A percentile compares a stretch with the other conserved stretches of the same genome.
phyloP scores from a whole-genome alignment of 1,139 yeast genomes.

The Kazachstania sp. region DNA sequence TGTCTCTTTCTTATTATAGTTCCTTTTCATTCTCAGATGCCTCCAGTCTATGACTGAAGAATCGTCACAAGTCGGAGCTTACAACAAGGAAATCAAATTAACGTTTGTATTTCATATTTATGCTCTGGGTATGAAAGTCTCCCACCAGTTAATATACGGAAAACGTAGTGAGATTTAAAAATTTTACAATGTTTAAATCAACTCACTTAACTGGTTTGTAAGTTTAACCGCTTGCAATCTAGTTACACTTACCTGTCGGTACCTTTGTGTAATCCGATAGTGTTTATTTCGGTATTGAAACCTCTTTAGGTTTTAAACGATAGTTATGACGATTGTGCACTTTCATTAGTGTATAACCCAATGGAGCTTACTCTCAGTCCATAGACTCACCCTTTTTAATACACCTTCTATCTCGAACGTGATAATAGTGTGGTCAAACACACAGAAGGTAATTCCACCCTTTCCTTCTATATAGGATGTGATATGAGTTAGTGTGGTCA shows the following conservation, averaged over 20 bases:
- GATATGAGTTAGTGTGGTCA: background rate
- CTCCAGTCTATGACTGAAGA: slow-evolving; percentile 45
- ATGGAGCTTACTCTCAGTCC: slow-evolving; percentile 82
- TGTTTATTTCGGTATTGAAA: slow-evolving; percentile 52
- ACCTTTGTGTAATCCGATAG: slow-evolving; percentile 3
- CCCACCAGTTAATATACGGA: slow-evolving; percentile 61
- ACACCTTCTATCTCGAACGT: background rate
- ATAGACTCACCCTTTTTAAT: slow-evolving; percentile 42
- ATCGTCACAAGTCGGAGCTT: slow-evolving; percentile 71
- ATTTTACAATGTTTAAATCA: slow-evolving; percentile 31
- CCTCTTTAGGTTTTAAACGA: slow-evolving; percentile 47
- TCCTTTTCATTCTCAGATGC: too few species aligned
- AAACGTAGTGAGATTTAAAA: slow-evolving; percentile 37
- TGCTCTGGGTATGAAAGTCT: slow-evolving; percentile 89
- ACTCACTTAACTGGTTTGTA: slow-evolving; percentile 23
- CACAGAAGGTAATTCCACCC: background rate
- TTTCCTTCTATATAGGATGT: background rate
- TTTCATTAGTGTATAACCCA: slow-evolving; percentile 47
- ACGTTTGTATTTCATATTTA: background rate
- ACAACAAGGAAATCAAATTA: slow-evolving; percentile 40
- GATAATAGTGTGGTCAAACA: background rate
- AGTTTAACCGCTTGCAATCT: background rate
- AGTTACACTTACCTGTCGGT: background rate
- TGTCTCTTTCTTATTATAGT: too few species aligned
- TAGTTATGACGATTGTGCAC: slow-evolving; percentile 66